A percentile compares a stretch with the other conserved stretches of the same genome.
phyloP scores from a whole-genome alignment of 352 stramenopile genomes.

The Phytophthora pluvialis region DNA sequence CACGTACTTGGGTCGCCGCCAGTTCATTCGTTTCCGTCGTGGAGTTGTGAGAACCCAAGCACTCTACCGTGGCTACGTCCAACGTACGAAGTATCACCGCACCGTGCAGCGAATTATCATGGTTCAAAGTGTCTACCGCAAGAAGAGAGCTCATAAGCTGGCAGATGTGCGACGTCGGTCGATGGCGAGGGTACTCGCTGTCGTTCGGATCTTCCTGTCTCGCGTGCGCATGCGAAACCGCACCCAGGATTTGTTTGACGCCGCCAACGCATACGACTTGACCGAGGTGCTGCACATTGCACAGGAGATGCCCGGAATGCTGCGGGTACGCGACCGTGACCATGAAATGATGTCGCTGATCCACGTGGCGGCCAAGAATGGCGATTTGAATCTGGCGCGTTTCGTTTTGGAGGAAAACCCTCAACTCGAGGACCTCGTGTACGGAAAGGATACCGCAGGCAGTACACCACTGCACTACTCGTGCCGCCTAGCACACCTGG shows the following conservation, averaged over 20 bases:
- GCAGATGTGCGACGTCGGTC: conserved; percentile 63
- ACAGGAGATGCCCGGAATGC: conserved; percentile 81
- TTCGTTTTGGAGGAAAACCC: conserved; percentile 86
- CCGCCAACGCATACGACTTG: conserved; percentile 79
- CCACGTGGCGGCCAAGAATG: conserved; percentile 90
- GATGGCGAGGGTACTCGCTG: conserved; percentile 70
- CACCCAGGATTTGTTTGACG: conserved; percentile 78
- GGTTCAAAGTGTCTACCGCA: conserved; percentile 81
- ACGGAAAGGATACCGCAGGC: conserved; percentile 74
- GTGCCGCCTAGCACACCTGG: conserved; percentile 70
- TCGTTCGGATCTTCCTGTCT: conserved; percentile 79
- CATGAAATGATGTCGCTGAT: conserved; percentile 89
- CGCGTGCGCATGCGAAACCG: conserved; percentile 86
- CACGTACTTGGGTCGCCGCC: conserved; percentile 65
- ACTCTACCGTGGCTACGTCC: conserved; percentile 57
- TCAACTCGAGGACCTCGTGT: conserved; percentile 88
- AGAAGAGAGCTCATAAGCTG: conserved; percentile 58
- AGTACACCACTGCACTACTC: conserved; percentile 90
- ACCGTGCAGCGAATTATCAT: conserved; percentile 57
- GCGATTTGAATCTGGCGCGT: conserved; percentile 80
- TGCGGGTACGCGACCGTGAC: conserved; percentile 76
- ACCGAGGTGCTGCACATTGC: conserved; percentile 83
- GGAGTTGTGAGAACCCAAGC: conserved; percentile 79
- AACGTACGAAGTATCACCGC: conserved; percentile 69
- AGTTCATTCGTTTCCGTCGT: conserved; percentile 68